Evolutionary conservation across 345 rosid genomes (phyloP).

Genomic region (Ricinus communis): DNA sequence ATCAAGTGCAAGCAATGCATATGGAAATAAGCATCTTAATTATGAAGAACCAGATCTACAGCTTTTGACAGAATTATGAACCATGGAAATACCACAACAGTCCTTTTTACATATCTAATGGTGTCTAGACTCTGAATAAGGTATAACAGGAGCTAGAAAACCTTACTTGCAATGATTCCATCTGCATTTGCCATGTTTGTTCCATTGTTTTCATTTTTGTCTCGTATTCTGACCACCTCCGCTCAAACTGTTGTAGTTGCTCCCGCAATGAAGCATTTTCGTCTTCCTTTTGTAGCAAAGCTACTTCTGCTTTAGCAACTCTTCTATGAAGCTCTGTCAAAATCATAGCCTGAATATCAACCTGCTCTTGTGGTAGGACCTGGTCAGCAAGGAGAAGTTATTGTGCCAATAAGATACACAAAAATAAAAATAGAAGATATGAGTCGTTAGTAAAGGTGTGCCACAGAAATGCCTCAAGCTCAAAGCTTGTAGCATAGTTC

Average conservation of each 20-base stretch:
- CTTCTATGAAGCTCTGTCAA: conserved; percentile 71
- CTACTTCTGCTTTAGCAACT: conserved; percentile 67
- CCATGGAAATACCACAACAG: background rate
- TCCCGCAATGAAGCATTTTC: conserved; percentile 75
- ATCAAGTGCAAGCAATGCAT: background rate
- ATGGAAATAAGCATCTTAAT: background rate
- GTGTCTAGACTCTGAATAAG: background rate
- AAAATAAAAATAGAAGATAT: background rate
- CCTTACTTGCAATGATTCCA: conserved; percentile 83
- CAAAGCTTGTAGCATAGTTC: no score
- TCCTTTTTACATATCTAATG: background rate
- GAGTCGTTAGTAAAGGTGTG: no score
- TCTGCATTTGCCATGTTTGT: conserved; percentile 91
- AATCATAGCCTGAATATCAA: conserved; percentile 49
- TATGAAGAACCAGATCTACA: background rate
- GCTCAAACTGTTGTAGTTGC: conserved; percentile 67
- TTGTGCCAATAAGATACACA: conserved; percentile 3
- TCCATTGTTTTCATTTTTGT: conserved; percentile 91
- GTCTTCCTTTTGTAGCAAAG: conserved; percentile 67
- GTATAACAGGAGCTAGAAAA: background rate
- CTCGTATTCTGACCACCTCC: conserved; percentile 79
- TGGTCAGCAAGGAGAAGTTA: conserved; percentile 28
- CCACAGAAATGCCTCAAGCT: no score
- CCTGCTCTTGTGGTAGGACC: conserved; percentile 61
- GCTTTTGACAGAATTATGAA: background rate